Base-by-base conservation (phyloP, 208 protist genomes). In the Leishmania amazonensis region DNA sequence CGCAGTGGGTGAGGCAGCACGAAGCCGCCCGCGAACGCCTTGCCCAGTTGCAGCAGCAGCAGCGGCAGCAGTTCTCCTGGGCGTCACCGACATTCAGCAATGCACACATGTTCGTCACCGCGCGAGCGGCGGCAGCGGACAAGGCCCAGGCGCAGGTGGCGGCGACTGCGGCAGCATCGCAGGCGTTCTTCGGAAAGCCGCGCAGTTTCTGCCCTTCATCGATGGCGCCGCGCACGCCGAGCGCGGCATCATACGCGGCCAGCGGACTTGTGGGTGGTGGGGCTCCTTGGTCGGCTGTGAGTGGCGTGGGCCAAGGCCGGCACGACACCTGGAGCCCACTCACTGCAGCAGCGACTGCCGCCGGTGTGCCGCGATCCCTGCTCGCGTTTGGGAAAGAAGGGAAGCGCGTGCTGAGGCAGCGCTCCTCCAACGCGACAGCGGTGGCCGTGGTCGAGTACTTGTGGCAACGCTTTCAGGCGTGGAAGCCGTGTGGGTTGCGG, bases 391-490 rank as follows among this genome's bases (percentile, higher is more conserved):
- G 83, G 83, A 85, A 82, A 28, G 83, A 81, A n/a, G 77, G 78
- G 19, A 79, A 64, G 35, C 87, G 85, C n/a, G 80, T 88, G 68
- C 65, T 91, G 47, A 74, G 77, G 38, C 86, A 87, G 13, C 76
- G 76, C 31, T 11, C 54, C 28, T 24, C 76, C 47, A 94, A 94
- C 79, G 83, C 89, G 42, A 93, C 88, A 40, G 85, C 88, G 17
- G 74, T 79, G 67, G 81, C 86, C 0, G 85, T 94, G 28, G 75
- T 93, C 72, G 83, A 81, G 71, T 94, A 93, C 78, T 76, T 94
- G 73, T 81, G 81, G 47, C 75, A 70, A 21, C 67, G 84, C 13
- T 92, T 92, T 65, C 79, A 89, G 40, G 62, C 42, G 4, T 85
- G 83, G 83, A 73, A 71, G 73, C 85, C 70, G 47, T 83, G 58